Evolutionary conservation across 2,329 filamentous ascomycete species (phyloP), one percentile per base, ranked within the genome.

Genomic region (Sclerotinia minor): DNA sequence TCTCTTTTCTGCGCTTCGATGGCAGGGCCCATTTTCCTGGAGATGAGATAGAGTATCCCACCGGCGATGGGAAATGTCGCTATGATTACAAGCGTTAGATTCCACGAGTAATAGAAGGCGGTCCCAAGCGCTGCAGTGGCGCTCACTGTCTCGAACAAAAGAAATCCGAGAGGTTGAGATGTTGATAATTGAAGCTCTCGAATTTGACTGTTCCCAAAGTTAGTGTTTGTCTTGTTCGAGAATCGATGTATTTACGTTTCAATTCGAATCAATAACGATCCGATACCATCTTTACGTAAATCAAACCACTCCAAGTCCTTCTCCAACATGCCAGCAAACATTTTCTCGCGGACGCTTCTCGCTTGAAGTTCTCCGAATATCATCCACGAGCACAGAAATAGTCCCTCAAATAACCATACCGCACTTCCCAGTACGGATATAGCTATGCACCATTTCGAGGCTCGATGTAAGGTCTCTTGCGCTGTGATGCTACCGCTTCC

Each of bases 271-370:
- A 96, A 80, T 53, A 95, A 82, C 24, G 92, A 89, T 0, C 86
- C 85, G 24, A 92, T 83, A 0, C 94, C 94, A 67, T 91, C 87
- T 49, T 85, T 81, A 64, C 89, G 84, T 24, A 83, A 81, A 76
- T 97, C 93, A 75, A 92, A 97, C 93, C 94, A 98, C 57, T 84
- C 83, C 76, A 95, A 86, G 17, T 94, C 87, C 75, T 89, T 92
- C 7, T 81, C 79, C n/a, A 96, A 76, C 47, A 98, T 80, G 2
- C 84, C 84, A 1, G 80, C 73, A 75, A 97, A 97, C 3, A 95
- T 79, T 6, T 79, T 80, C 21, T 83, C 80, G 6, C 92, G 85
- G 8, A 87, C 88, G 58, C 79, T 85, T 44, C 84, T 85, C 0
- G 90, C 92, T 72, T 97, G 92, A 2, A 92, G 74, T 77, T 97